Evolutionary conservation across 495 filamentous ascomycete genomes (phyloP).

Genomic region (Schizothecium vesticola): DNA sequence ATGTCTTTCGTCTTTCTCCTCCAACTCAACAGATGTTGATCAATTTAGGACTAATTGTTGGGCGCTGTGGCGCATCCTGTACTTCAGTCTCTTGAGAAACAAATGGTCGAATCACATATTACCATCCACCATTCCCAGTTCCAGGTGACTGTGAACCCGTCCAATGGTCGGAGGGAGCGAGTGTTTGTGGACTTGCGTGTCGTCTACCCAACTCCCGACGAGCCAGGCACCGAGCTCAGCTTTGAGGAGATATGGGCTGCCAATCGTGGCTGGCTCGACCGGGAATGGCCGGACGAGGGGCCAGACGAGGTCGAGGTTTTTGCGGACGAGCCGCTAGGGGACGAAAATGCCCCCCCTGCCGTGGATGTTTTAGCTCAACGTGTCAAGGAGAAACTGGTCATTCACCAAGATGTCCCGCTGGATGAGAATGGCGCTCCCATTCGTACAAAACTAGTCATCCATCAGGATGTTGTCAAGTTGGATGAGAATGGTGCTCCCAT

Average conservation of each 20-base stretch:
- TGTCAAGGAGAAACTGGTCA: not conserved
- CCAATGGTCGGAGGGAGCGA: slow-evolving; percentile 71
- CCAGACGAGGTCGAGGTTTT: slow-evolving; percentile 12
- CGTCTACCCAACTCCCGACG: slow-evolving; percentile 71
- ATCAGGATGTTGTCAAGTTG: slow-evolving; percentile 38
- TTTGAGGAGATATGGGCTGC: slow-evolving; percentile 88
- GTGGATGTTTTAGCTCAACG: not conserved
- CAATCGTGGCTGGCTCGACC: slow-evolving; percentile 69
- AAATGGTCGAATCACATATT: slow-evolving; percentile 47
- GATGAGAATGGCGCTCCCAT: slow-evolving; percentile 23
- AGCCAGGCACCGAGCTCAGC: slow-evolving; percentile 65
- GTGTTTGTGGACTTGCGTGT: slow-evolving; percentile 80
- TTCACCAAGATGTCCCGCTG: not conserved
- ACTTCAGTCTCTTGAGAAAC: slow-evolving; percentile 49
- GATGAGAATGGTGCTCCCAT: slow-evolving; percentile 49
- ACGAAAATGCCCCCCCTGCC: slow-evolving; percentile 10
- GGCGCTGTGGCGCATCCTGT: slow-evolving; percentile 46
- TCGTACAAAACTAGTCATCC: slow-evolving; percentile 40
- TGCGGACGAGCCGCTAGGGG: not conserved
- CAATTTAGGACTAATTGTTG: slow-evolving; percentile 86
- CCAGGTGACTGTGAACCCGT: slow-evolving; percentile 71
- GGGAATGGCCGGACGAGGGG: slow-evolving; percentile 57
- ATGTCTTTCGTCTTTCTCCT: slow-evolving; percentile 44
- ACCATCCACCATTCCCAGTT: slow-evolving; percentile 48
- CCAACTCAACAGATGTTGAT: slow-evolving; percentile 69